Percentiles rank a stretch among this genome's conserved stretches.
These are phyloP conservation scores for Xylaria hypoxylon DNA, from an alignment of 2,329 filamentous ascomycete genomes.

Conservation along the genomic window DNA sequence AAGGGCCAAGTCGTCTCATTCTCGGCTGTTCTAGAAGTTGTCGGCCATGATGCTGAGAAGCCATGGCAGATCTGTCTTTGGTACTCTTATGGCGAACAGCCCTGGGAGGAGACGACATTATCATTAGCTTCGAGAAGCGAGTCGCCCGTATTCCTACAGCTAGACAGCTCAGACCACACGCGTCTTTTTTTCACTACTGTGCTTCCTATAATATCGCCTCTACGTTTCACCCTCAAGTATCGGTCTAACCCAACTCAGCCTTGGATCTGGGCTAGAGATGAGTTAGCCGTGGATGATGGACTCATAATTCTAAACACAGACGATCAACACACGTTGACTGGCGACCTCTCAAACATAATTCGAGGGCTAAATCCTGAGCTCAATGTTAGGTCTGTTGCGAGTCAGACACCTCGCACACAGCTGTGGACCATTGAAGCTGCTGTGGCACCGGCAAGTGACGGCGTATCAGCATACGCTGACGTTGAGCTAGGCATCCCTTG, in stretches of 20 bases:
- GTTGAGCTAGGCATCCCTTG: slow-evolving; percentile 73
- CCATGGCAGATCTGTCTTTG: slow-evolving; percentile 81
- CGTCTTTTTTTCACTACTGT: slow-evolving; percentile 66
- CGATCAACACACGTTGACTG: slow-evolving; percentile 45
- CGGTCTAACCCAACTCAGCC: slow-evolving; percentile 61
- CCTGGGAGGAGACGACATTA: slow-evolving; percentile 66
- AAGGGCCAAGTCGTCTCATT: slow-evolving; percentile 65
- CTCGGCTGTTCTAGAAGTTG: slow-evolving; percentile 76
- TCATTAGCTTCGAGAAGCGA: slow-evolving; percentile 42
- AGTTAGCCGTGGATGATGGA: slow-evolving; percentile 72
- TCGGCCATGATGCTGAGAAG: slow-evolving; percentile 63
- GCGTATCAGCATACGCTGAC: slow-evolving; percentile 67
- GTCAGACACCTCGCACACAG: slow-evolving; percentile 75
- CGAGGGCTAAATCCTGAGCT: slow-evolving; percentile 67
- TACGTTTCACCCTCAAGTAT: slow-evolving; percentile 79
- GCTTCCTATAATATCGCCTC: slow-evolving; percentile 60
- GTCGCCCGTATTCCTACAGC: slow-evolving; percentile 65
- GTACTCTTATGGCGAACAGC: slow-evolving; percentile 70
- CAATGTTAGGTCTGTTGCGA: slow-evolving; percentile 64
- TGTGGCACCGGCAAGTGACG: slow-evolving; percentile 67
- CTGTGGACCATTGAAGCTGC: slow-evolving; percentile 75
- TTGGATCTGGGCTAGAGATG: slow-evolving; percentile 79
- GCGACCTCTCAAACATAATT: slow-evolving; percentile 66
- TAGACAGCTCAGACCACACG: slow-evolving; percentile 49
- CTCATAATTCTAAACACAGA: slow-evolving; percentile 64